Conservation (phyloP, 2,329 filamentous ascomycete genomes). For the Boeremia exigua region DNA sequence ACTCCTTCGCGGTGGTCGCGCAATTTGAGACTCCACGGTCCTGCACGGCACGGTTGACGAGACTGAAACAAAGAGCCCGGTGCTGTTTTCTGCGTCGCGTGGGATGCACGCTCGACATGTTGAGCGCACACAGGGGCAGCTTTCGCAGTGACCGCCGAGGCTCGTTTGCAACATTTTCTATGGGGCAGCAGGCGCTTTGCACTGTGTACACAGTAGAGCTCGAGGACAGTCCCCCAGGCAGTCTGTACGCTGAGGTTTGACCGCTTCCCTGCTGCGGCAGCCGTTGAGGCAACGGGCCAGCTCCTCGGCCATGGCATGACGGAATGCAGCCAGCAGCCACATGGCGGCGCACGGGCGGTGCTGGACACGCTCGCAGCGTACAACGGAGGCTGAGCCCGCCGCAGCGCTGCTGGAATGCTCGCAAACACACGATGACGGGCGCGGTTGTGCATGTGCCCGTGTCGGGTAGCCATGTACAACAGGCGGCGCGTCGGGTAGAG, state of each 20-base stretch:
- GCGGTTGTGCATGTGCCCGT: not conserved
- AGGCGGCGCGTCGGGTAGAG: conserved; percentile 14
- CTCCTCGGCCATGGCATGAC: conserved; percentile 7
- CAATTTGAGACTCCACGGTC: not conserved
- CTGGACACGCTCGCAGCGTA: not conserved
- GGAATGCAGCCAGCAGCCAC: conserved; percentile 13
- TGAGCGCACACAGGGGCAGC: conserved; percentile 13
- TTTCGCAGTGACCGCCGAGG: not conserved
- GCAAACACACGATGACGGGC: not conserved
- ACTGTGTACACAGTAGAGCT: not conserved
- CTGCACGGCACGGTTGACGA: not conserved
- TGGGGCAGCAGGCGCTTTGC: conserved; percentile 3
- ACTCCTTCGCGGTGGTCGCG: not conserved
- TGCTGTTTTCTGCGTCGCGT: conserved; percentile 1
- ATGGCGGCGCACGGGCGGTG: conserved; percentile 3
- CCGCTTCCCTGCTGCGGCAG: not conserved
- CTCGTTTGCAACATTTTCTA: not conserved
- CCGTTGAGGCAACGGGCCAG: not conserved
- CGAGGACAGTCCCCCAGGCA: not conserved
- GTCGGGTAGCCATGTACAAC: conserved; percentile 1
- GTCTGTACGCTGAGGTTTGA: not conserved
- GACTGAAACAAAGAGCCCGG: conserved; percentile 7
- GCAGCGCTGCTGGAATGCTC: conserved; percentile 7
- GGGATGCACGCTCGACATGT: conserved; percentile 1
- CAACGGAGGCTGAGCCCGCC: not conserved